Evolutionary conservation across 352 stramenopile species (phyloP), one percentile per base, ranked within the genome.

Genomic region (Pythium sukuiense): DNA sequence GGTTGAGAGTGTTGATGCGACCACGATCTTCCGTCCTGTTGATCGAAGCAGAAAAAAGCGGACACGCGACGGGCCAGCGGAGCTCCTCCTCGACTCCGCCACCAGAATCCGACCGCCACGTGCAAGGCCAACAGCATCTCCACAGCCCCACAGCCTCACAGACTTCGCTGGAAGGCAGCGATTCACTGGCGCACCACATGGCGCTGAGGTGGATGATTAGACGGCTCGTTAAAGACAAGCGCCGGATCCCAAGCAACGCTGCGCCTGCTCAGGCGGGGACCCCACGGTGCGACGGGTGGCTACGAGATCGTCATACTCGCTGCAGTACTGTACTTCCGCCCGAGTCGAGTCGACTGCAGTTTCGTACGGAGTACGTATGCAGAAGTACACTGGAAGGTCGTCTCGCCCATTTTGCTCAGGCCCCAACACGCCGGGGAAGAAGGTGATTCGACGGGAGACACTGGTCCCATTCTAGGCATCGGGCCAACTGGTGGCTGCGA

Each of bases 31-130:
- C 50, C 35, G 41, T 50, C 54, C 18, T 60, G 20, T 39, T 39
- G 29, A 63, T 63, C 60, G 60, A 66, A 66, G 60, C 60, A 66
- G 60, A 66, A 66, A 63, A 61, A 61, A 35, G 50, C 24, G 60
- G 20, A 56, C 55, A 60, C 60, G 60, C 27, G 60, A 66, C 60
- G 30, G 29, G 50, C 52, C 60, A 60, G 1, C 6, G 18, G 32
- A 37, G 29, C 53, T 43, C 24, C 29, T 33, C 20, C 9, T 35
- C 29, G 14, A 35, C 27, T 12, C 32, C 9, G 53, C 53, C 53
- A 59, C 53, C 53, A 59, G 29, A 59, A 46, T 37, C 50, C 35
- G 29, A 20, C 50, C 6, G 20, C 18, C n/a, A 16, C 24, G 6
- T 24, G 39, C 39, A 12, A n/a, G n/a, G 13, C 14, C 39, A 16